Conservation (phyloP, 192 early-diverging fungal genomes). For the Thoreauomyces humboldtii region DNA sequence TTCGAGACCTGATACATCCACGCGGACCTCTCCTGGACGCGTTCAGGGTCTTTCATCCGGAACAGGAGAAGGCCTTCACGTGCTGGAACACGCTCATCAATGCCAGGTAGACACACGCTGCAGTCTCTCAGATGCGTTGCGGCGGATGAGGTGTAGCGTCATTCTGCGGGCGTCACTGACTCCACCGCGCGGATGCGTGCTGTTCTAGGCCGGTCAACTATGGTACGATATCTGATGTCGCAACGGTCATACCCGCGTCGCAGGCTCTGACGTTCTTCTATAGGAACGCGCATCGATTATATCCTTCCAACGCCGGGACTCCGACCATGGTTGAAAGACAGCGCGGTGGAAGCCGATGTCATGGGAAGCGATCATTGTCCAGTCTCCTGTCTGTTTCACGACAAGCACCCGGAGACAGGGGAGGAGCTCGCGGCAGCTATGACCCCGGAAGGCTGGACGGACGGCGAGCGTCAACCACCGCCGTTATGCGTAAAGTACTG, state of each 20-base stretch:
- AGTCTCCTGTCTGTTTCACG: constrained; percentile 39
- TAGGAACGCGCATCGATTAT: constrained; percentile 77
- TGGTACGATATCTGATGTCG: too few relatives aligned
- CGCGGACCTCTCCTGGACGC: constrained; percentile 64
- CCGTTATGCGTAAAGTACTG: constrained; percentile 55
- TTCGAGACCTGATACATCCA: constrained; percentile 58
- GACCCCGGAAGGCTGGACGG: constrained; percentile 5
- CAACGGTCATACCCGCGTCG: too few relatives aligned
- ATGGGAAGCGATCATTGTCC: constrained; percentile 84
- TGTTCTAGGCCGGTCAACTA: constrained; percentile 40
- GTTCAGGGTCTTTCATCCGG: constrained; percentile 63
- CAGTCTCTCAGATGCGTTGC: too few relatives aligned
- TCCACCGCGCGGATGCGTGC: too few relatives aligned
- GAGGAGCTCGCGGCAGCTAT: constrained; percentile 11
- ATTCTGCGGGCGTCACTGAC: too few relatives aligned
- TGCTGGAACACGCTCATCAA: constrained; percentile 76
- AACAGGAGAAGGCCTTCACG: constrained; percentile 45
- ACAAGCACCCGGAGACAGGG: constrained; percentile 26
- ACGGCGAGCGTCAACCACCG: constrained; percentile 24
- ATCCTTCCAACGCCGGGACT: constrained; percentile 56
- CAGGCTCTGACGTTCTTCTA: too few relatives aligned
- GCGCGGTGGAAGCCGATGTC: constrained; percentile 56
- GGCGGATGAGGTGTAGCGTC: too few relatives aligned
- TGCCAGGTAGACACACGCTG: constrained; percentile 57
- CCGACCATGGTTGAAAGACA: constrained; percentile 55